phyloP scores from a whole-genome alignment of 2,329 filamentous ascomycete species.

The Alternaria rosae region DNA sequence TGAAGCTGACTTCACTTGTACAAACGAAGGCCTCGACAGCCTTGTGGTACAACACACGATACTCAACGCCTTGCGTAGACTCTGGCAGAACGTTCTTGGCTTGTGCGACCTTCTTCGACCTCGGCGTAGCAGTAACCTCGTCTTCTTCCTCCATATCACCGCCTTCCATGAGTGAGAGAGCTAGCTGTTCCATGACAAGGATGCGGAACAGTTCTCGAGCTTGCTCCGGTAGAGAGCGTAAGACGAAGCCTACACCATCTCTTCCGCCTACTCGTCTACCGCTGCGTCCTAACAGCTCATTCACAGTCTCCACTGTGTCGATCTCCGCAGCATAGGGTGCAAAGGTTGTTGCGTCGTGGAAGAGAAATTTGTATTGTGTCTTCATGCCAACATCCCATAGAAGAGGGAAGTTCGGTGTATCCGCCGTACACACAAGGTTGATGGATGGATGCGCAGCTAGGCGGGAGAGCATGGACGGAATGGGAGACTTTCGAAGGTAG shows the following conservation, averaged over 20 bases:
- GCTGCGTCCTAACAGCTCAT: constrained; percentile 82
- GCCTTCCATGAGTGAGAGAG: constrained; percentile 64
- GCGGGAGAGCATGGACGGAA: constrained; percentile 76
- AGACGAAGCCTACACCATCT: constrained; percentile 89
- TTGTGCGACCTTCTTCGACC: constrained; percentile 35
- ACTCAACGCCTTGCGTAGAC: constrained; percentile 75
- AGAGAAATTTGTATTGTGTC: constrained; percentile 83
- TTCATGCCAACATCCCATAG: constrained; percentile 90
- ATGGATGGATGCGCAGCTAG: constrained; percentile 78
- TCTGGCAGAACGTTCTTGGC: constrained; percentile 38
- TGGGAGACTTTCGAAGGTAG: constrained; percentile 73
- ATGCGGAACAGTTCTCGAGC: constrained; percentile 86
- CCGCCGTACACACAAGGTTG: constrained; percentile 78
- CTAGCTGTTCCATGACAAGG: constrained; percentile 83
- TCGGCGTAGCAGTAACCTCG: constrained; percentile 21
- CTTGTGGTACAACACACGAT: constrained; percentile 90
- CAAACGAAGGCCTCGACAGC: constrained; percentile 97
- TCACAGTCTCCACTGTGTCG: constrained; percentile 88
- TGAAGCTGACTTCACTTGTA: constrained; percentile 93
- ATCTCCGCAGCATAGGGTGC: constrained; percentile 74
- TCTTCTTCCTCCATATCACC: constrained; percentile 37
- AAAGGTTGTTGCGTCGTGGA: constrained; percentile 95
- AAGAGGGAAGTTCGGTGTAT: constrained; percentile 85
- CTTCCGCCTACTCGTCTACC: constrained; percentile 82
- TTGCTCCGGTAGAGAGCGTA: constrained; percentile 90